Evolutionary conservation across 2,329 filamentous ascomycete genomes (phyloP), one percentile per base, ranked within the genome.

Genomic region (Diplodia corticola): DNA sequence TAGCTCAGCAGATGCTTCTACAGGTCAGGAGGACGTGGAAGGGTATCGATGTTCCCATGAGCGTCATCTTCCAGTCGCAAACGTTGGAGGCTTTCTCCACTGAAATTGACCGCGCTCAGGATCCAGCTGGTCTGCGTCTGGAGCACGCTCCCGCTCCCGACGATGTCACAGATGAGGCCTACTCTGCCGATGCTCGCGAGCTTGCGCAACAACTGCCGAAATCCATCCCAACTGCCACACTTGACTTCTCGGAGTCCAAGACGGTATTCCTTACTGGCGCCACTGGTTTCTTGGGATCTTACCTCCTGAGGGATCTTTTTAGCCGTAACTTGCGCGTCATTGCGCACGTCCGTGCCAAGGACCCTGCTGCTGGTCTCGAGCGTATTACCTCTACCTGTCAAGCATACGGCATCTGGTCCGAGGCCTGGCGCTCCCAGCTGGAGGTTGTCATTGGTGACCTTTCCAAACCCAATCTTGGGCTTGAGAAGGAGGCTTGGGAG

Each of bases 211-310:
- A 82, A 37, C 78, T 91, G 13, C 84, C 87, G 1, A 37, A 67
- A 10, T 71, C 69, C 3, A 75, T 78, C 22, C 55, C 73, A 2
- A 68, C 70, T 15, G 71, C 73, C 15, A 64, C 67, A 13, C 69
- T 79, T n/a, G 70, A 73, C 33, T 69, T 72, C 22, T 73, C 77
- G 66, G 67, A 75, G 71, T 68, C 80, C 69, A 78, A 82, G 3
- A 92, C 89, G 0, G 83, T 95, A 12, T 91, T 97, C 77, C 80
- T 97, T 5, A 97, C 93, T 2, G 93, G 94, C 50, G 92, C 91
- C 4, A 97, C 93, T 5, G 93, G 93, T 2, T 97, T 97, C 82
- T 79, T 97, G 22, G 93, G 93, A 30, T 86, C 91, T 0, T 96
- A 93, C 73, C 82, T 97, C 12, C 81, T 96, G 35, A 85, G 85